A percentile compares a stretch with the other conserved stretches of the same genome.
Evolutionary conservation across 495 filamentous ascomycete genomes (phyloP).

Genomic region (Rostrohypoxylon terebratum): DNA sequence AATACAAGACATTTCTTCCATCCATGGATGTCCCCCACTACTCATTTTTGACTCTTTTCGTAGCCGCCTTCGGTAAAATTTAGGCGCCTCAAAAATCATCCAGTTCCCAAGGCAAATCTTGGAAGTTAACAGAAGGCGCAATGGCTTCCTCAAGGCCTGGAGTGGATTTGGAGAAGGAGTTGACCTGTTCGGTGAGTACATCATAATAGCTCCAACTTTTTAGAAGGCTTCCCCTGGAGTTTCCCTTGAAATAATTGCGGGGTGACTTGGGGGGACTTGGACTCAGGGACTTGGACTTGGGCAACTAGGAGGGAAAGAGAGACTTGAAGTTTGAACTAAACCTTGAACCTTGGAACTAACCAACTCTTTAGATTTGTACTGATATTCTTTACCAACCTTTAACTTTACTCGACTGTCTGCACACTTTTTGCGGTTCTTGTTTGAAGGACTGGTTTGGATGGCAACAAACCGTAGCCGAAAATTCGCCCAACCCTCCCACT

Average conservation of each 20-base stretch:
- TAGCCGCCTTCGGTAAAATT: conserved; percentile 15
- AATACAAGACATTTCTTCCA: conserved; percentile 18
- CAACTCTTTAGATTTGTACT: conserved; percentile 81
- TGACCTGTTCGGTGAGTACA: conserved; percentile 86
- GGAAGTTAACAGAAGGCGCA: conserved; percentile 21
- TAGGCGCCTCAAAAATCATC: not conserved
- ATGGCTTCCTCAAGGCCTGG: conserved; percentile 47
- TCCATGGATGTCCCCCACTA: conserved; percentile 25
- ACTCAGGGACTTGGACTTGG: too few species aligned
- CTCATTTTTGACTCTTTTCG: conserved; percentile 19
- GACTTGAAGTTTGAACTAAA: not conserved
- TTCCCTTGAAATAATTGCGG: conserved; percentile 1
- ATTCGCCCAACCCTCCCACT: conserved; percentile 57
- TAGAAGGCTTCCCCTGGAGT: not conserved
- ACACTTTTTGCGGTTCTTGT: conserved; percentile 96
- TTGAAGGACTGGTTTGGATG: conserved; percentile 92
- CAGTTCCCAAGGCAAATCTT: conserved; percentile 3
- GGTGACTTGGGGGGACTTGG: not conserved
- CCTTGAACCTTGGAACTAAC: too few species aligned
- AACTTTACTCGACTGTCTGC: conserved; percentile 95
- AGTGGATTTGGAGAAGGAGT: conserved; percentile 84
- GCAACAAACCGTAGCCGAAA: conserved; percentile 61
- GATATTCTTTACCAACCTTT: conserved; percentile 96
- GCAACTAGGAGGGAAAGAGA: not conserved
- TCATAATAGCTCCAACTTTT: not conserved